Evolutionary conservation across 495 filamentous ascomycete species (phyloP), one percentile per base, ranked within the genome.

Genomic region (Amniculicola lignicola): DNA sequence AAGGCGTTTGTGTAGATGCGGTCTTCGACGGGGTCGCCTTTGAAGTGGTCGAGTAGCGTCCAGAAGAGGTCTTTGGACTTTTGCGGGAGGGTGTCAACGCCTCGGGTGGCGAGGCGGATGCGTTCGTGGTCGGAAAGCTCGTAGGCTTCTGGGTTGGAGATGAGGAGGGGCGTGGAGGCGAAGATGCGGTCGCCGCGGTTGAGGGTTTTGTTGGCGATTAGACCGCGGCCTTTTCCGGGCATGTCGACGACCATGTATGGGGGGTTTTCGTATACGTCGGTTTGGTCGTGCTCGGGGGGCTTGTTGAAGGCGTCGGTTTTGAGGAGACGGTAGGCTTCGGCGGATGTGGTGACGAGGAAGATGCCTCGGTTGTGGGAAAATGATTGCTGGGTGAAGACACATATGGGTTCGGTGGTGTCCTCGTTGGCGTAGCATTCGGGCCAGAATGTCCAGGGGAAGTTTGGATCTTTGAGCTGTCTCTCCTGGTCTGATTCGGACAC

Each of bases 1-100:
- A 61, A 61, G 19, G 58, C 57, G 41, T 61, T 61, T 37, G 57
- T 61, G 50, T 61, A 50, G 50, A 61, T 61, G 35, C 50, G 50
- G 44, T 61, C 57, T 27, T 61, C 50, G 35, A 61, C 57, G 36
- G 51, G 19, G 44, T 54, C 50, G 44, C 51, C 57, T n/a, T 55
- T 54, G 45, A 55, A 61, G 37, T 54, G 57, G 28, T 54, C 38
- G 2, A 55, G 46, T 3, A 61, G 50, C 14, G 24, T 27, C 57
- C 50, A 61, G 41, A 61, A 61, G 7, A 40, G 37, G n/a, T 33
- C n/a, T 27, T 51, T 33, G 1, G 57, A 42, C 12, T 24, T 23
- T 2, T 19, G 11, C 1, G 57, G 57, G 11, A 61, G 57, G 19
- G 25, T 41, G 1, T 22, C 57, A 12, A 61, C 44, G 37, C 38